Percentiles rank a stretch among this genome's conserved stretches.
These are phyloP conservation scores for Mentha longifolia DNA, from an alignment of 257 asterid species.

Conservation along the genomic window DNA sequence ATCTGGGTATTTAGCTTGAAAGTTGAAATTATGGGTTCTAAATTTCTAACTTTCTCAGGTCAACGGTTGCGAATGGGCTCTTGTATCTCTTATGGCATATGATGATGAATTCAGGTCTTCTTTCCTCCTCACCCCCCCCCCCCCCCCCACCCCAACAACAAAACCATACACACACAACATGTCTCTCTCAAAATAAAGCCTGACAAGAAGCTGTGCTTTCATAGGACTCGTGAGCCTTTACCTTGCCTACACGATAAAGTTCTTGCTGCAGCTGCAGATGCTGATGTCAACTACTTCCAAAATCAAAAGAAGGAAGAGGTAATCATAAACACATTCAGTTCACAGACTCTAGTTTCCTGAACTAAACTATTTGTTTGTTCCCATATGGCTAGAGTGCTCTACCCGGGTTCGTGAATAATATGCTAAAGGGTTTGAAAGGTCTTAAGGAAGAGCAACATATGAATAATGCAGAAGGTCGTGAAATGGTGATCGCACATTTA, in stretches of 20 bases:
- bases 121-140: not conserved
- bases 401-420: slow-evolving; percentile 69
- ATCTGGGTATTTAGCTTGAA: slow-evolving; percentile 21
- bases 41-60: slow-evolving; percentile 52
- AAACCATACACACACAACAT: not conserved
- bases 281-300: slow-evolving; percentile 50
- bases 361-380: slow-evolving; percentile 34
- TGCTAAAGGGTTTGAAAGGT: slow-evolving; percentile 88
- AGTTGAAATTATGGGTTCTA: slow-evolving; percentile 28
- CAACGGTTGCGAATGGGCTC: slow-evolving; percentile 77
- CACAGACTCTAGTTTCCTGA: slow-evolving; percentile 21
- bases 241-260: slow-evolving; percentile 80
- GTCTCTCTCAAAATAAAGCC: not conserved
- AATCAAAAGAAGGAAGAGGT: slow-evolving; percentile 71
- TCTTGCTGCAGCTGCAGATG: slow-evolving; percentile 67
- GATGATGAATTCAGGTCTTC: slow-evolving; percentile 78
- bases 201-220: slow-evolving; percentile 36
- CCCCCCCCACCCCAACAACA: too few species aligned
- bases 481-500: slow-evolving; percentile 55
- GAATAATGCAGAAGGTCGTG: slow-evolving; percentile 55
- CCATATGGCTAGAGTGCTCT: slow-evolving; percentile 47
- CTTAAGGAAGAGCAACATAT: slow-evolving; percentile 50
- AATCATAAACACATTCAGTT: slow-evolving; percentile 38
- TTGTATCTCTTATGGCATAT: slow-evolving; percentile 70
- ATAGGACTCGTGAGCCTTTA: slow-evolving; percentile 61